phyloP scores from a whole-genome alignment of 1,139 yeast species.

The Geotrichum australiense region DNA sequence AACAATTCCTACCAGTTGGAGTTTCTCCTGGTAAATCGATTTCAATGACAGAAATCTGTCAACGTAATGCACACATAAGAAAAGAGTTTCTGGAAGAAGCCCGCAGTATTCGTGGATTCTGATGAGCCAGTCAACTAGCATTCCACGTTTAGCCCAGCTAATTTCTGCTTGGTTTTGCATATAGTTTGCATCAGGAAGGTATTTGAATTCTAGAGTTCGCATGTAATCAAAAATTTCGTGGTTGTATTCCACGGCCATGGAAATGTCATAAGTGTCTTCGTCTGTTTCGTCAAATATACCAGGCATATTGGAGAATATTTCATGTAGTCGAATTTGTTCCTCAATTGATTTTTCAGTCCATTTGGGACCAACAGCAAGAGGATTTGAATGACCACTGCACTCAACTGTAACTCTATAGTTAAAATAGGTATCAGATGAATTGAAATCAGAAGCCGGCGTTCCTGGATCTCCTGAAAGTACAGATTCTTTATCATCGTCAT shows the following conservation, averaged over 20 bases:
- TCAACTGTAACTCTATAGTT: slow-evolving; percentile 7
- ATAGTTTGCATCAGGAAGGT: slow-evolving; percentile 73
- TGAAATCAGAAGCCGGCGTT: slow-evolving; percentile 2
- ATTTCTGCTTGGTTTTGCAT: slow-evolving; percentile 67
- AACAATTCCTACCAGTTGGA: slow-evolving; percentile 93
- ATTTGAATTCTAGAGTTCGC: slow-evolving; percentile 63
- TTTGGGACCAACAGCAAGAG: slow-evolving; percentile 32
- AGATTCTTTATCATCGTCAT: slow-evolving; percentile 6
- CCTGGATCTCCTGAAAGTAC: background rate
- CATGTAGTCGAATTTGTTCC: slow-evolving; percentile 26
- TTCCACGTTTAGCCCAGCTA: slow-evolving; percentile 80
- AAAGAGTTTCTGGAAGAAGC: slow-evolving; percentile 84
- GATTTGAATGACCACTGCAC: slow-evolving; percentile 24
- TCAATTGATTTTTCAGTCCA: slow-evolving; percentile 26
- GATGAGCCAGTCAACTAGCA: slow-evolving; percentile 91
- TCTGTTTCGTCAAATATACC: slow-evolving; percentile 63
- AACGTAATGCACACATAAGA: slow-evolving; percentile 76
- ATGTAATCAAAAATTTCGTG: slow-evolving; percentile 77
- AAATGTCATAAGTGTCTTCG: slow-evolving; percentile 85
- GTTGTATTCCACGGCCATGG: slow-evolving; percentile 96
- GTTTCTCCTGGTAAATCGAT: slow-evolving; percentile 70
- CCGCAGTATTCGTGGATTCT: slow-evolving; percentile 87
- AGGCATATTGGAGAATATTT: slow-evolving; percentile 35
- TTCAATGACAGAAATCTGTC: slow-evolving; percentile 76
- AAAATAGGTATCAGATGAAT: background rate